Percentiles rank a stretch among this genome's conserved stretches.
Evolutionary conservation across 352 stramenopile species (phyloP).

Genomic region (Globisporangium spinosum): DNA sequence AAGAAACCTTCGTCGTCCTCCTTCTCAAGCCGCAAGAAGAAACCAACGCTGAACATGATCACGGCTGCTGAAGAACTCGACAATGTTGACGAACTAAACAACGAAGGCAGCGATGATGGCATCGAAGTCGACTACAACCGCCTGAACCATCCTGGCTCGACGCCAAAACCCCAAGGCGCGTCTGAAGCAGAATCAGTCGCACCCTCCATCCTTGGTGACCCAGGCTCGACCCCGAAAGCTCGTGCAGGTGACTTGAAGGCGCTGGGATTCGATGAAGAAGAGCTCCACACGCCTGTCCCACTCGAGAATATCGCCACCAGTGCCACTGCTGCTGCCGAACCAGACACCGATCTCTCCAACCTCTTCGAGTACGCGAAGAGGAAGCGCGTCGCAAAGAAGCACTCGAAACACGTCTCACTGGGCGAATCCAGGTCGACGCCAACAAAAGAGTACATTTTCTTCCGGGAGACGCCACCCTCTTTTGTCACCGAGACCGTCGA

Average conservation of each 20-base stretch:
- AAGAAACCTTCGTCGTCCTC: conserved; percentile 12
- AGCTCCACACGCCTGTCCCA: conserved; percentile 19
- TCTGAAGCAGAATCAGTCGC: conserved; percentile 10
- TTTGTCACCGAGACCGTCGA: conserved; percentile 81
- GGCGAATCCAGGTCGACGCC: conserved; percentile 54
- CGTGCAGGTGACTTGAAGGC: conserved; percentile 38
- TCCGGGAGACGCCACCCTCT: conserved; percentile 69
- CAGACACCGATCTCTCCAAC: conserved; percentile 14
- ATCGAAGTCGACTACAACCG: conserved; percentile 41
- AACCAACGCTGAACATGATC: conserved; percentile 42
- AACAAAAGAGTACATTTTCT: conserved; percentile 84
- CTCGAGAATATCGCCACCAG: conserved; percentile 12
- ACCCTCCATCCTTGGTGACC: conserved; percentile 40
- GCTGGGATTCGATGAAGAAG: conserved; percentile 53
- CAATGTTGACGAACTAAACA: conserved; percentile 7
- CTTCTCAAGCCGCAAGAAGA: conserved; percentile 22
- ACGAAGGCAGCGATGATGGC: conserved; percentile 6
- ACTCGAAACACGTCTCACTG: conserved; percentile 54
- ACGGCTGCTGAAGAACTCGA: conserved; percentile 20
- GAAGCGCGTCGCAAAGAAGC: conserved; percentile 40
- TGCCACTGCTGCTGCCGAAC: neutral
- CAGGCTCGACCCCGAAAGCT: conserved; percentile 59
- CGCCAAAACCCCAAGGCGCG: conserved; percentile 32
- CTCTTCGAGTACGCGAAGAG: conserved; percentile 52
- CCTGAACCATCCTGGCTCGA: conserved; percentile 58